phyloP scores from a whole-genome alignment of 2,329 filamentous ascomycete genomes.

The Xylariaceae sp. region DNA sequence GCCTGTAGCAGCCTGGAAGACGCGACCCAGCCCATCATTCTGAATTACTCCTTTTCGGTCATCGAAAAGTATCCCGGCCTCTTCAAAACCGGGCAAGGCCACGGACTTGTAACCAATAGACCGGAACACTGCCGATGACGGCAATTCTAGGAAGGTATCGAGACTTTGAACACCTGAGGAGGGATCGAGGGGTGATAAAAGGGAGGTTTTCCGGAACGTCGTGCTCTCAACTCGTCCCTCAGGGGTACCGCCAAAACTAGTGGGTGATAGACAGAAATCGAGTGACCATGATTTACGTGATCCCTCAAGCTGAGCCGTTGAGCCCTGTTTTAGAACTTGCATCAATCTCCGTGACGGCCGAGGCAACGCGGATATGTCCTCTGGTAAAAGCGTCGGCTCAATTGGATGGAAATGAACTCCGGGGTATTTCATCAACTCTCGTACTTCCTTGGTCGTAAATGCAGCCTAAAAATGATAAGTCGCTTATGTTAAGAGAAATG shows the following conservation, averaged over 20 bases:
- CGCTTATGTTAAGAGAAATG: neutral
- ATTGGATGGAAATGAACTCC: slow-evolving; percentile 67
- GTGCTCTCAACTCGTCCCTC: slow-evolving; percentile 55
- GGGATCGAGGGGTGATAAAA: slow-evolving; percentile 53
- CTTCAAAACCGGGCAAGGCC: slow-evolving; percentile 66
- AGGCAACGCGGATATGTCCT: slow-evolving; percentile 62
- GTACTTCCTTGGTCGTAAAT: slow-evolving; percentile 91
- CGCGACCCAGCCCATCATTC: slow-evolving; percentile 75
- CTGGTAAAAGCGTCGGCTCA: slow-evolving; percentile 60
- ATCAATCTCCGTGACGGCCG: slow-evolving; percentile 71
- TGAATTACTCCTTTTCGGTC: slow-evolving; percentile 66
- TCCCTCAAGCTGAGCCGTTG: slow-evolving; percentile 43
- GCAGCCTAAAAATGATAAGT: slow-evolving; percentile 56
- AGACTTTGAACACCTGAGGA: slow-evolving; percentile 44
- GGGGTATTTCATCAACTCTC: slow-evolving; percentile 77
- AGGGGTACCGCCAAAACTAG: slow-evolving; percentile 53
- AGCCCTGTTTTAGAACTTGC: slow-evolving; percentile 75
- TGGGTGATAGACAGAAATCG: slow-evolving; percentile 78
- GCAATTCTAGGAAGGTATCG: slow-evolving; percentile 47
- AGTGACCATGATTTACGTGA: slow-evolving; percentile 72
- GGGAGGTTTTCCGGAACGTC: slow-evolving; percentile 57
- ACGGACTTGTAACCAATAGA: slow-evolving; percentile 93
- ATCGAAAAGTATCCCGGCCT: slow-evolving; percentile 76
- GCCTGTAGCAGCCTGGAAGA: slow-evolving; percentile 41
- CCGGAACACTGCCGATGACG: slow-evolving; percentile 72